These are phyloP conservation scores for Coffea eugenioides DNA, from an alignment of 257 asterid genomes.

Conservation along the genomic window DNA sequence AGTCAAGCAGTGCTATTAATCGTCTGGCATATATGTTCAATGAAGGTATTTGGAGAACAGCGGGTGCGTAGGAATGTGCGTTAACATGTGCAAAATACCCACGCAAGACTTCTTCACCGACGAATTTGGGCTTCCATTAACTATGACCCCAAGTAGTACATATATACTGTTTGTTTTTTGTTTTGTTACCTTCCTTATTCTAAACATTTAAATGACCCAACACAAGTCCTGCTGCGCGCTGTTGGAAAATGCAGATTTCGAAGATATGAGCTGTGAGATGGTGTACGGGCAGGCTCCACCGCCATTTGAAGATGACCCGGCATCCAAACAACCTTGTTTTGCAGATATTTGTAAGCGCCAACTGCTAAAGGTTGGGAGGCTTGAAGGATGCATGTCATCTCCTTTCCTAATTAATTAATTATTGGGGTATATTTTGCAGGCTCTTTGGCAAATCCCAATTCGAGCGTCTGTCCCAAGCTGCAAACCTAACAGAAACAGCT, in stretches of 20 bases:
- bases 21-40: background rate
- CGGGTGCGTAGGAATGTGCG: constrained; percentile 93
- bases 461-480: constrained; percentile 61
- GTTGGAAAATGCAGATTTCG: constrained; percentile 54
- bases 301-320: constrained; percentile 72
- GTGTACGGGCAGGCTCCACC: constrained; percentile 85
- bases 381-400: too few relatives aligned
- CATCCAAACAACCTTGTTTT: constrained; percentile 75
- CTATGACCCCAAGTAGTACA: constrained; percentile 78
- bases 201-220: too few relatives aligned
- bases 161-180: too few relatives aligned
- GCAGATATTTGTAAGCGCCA: constrained; percentile 50
- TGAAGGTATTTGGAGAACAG: constrained; percentile 93
- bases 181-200: background rate
- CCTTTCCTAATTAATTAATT: background rate
- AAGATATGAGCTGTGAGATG: constrained; percentile 98
- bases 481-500: constrained; percentile 30
- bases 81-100: constrained; percentile 95
- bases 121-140: constrained; percentile 92
- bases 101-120: constrained; percentile 96
- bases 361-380: background rate
- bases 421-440: constrained; percentile 38
- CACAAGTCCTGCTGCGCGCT: too few relatives aligned
- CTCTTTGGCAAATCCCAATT: constrained; percentile 62
- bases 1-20: background rate